Base-by-base conservation (phyloP, 1,139 yeast species). In the Pichia kudriavzevii region DNA sequence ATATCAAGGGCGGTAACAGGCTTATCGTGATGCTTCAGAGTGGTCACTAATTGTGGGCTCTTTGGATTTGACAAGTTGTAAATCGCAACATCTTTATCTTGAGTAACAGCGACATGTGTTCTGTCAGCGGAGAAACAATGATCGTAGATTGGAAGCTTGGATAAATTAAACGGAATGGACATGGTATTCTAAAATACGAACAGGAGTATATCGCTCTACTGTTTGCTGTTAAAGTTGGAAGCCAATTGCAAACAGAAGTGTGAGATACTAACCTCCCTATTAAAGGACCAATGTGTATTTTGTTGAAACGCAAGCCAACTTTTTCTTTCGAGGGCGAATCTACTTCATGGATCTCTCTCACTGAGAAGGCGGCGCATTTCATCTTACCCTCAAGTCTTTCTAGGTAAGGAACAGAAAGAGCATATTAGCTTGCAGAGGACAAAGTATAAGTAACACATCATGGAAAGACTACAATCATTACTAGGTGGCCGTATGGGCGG, bases 1-100 rank as follows among this genome's bases (percentile, higher is more conserved):
- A 93, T 79, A 55, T 93, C 99, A 25, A 93, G 87, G 0, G 96
- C 87, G 10, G 98, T 91, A 32, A 93, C 93, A 3, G 93, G 78
- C 59, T 88, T 88, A 61, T 91, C 98, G 59, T 93, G 99, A 45
- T 85, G 94, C 29, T 69, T 62, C 51, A 91, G 69, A 4, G 70
- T 69, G 21, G 93, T 69, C 39, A 83, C 63, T 43, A 75, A 64
- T 43, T 62, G 61, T 11, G 77, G 77, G 40, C 59, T 66, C 16
- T 59, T 48, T 13, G 47, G 42, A 26, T 43, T 39, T n/a, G 66
- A 53, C 18, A 77, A 58, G 47, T 72, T 71, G 63, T 80, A 87
- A 43, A 91, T 69, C 55, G 84, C 87, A 41, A 85, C 88, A 33
- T 71, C 66, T 49, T 72, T 78, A 36, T 72, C 85, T 50, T 84